A percentile compares a stretch with the other conserved stretches of the same genome.
phyloP scores from a whole-genome alignment of 2,329 filamentous ascomycete genomes.

The Fusarium foetens region DNA sequence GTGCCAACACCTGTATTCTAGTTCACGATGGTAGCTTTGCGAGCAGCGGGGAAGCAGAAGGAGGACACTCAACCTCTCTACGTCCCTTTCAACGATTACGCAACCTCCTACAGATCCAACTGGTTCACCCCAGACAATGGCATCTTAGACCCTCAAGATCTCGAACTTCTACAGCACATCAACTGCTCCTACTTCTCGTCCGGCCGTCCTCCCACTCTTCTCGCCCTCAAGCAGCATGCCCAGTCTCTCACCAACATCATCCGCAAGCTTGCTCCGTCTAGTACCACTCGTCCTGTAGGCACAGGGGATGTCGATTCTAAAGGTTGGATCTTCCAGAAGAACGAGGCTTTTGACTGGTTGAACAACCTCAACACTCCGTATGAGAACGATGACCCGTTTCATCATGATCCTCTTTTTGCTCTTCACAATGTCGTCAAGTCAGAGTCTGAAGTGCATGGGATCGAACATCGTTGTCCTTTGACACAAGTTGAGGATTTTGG shows the following conservation, averaged over 20 bases:
- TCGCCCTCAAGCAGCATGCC: slow-evolving; percentile 68
- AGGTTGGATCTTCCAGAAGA: slow-evolving; percentile 50
- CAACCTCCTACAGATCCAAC: slow-evolving; percentile 43
- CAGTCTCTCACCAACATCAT: slow-evolving; percentile 67
- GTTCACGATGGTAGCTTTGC: slow-evolving; percentile 2
- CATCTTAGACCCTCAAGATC: slow-evolving; percentile 32
- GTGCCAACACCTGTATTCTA: background rate
- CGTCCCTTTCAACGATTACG: slow-evolving; percentile 44
- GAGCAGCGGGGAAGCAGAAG: slow-evolving; percentile 10
- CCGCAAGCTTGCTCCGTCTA: slow-evolving; percentile 56
- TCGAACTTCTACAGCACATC: slow-evolving; percentile 53
- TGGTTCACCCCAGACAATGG: slow-evolving; percentile 40
- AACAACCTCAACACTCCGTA: slow-evolving; percentile 62
- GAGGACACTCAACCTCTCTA: slow-evolving; percentile 1
- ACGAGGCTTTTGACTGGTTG: slow-evolving; percentile 68
- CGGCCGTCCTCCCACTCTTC: slow-evolving; percentile 62
- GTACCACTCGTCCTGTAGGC: slow-evolving; percentile 37
- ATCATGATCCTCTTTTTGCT: slow-evolving; percentile 58
- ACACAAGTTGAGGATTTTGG: slow-evolving; percentile 40
- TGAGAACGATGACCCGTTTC: slow-evolving; percentile 57
- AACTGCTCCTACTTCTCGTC: slow-evolving; percentile 70
- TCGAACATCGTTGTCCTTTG: slow-evolving; percentile 60
- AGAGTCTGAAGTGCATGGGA: slow-evolving; percentile 55
- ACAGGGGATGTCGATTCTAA: slow-evolving; percentile 38
- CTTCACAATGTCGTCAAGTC: slow-evolving; percentile 58